Evolutionary conservation across 2,329 filamentous ascomycete species (phyloP).

Genomic region (Alternaria sp.): DNA sequence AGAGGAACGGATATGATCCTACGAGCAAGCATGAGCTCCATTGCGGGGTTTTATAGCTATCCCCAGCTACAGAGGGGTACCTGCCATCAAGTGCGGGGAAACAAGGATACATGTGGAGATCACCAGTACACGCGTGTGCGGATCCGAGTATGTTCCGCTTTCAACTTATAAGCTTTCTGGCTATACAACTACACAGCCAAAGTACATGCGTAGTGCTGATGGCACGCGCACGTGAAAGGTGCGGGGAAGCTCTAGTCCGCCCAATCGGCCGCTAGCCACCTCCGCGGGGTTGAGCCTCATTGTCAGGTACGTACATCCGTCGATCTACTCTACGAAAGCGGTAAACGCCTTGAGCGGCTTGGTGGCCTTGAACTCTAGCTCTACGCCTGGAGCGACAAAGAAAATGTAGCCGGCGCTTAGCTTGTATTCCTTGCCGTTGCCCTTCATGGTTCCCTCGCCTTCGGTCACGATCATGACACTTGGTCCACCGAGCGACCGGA

Average conservation of each 20-base stretch:
- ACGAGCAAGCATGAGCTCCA: neutral
- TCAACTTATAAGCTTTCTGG: neutral
- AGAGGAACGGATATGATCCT: neutral
- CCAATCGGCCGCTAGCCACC: slow-evolving; percentile 24
- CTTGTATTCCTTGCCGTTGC: slow-evolving; percentile 59
- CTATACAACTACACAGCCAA: neutral
- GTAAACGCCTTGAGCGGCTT: slow-evolving; percentile 57
- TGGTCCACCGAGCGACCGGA: slow-evolving; percentile 64
- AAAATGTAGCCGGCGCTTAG: slow-evolving; percentile 69
- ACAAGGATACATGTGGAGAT: slow-evolving; percentile 32
- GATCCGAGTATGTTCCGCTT: slow-evolving; percentile 29
- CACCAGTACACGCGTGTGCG: slow-evolving; percentile 17
- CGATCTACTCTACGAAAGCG: slow-evolving; percentile 52
- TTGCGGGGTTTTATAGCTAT: slow-evolving; percentile 37
- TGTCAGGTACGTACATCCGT: neutral
- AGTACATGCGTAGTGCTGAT: neutral
- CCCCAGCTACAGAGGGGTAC: slow-evolving; percentile 12
- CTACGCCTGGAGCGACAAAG: slow-evolving; percentile 67
- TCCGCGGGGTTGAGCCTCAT: slow-evolving; percentile 22
- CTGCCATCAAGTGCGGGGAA: slow-evolving; percentile 35
- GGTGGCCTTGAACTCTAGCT: slow-evolving; percentile 54
- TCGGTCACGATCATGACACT: slow-evolving; percentile 68
- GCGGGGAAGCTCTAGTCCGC: slow-evolving; percentile 24
- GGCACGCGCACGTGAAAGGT: slow-evolving; percentile 1
- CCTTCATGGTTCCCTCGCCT: slow-evolving; percentile 64